Evolutionary conservation across 106 monocot genomes (phyloP), one percentile per base, ranked within the genome.

Genomic region (Chionographis japonica): DNA sequence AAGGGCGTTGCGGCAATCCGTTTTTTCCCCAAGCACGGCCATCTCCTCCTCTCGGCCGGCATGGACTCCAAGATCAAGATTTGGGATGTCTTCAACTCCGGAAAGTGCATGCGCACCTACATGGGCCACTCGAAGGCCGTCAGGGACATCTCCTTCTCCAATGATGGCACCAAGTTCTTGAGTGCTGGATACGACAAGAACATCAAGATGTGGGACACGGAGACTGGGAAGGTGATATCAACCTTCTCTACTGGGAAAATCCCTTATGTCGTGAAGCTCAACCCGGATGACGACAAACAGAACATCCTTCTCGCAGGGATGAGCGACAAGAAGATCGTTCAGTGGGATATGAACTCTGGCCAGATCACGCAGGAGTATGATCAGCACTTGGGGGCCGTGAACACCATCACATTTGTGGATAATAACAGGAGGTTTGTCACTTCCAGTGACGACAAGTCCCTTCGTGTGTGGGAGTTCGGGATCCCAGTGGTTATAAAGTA

Each of bases 101-200:
- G 87, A 6, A 92, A 89, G 55, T 98, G 97, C 61, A 98, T 98
- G 97, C 78, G 97, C 51, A 98, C 97, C 13, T 98, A 98, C 64
- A 98, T 98, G 97, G 97, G 97, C n/a, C 97, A 98, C 59, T 84
- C 97, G 4, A 92, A 98, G 80, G 97, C 92, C 0, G 97, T 98
- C 0, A 63, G 97, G 0, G 97, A 97, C 62, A 83, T 97, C 38
- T 89, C 92, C 35, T 97, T 97, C 72, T 92, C 92, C 52, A 92
- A 92, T 41, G 97, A 92, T 59, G 97, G 97, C 15, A 63, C 83
- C 2, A 86, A 84, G 79, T 97, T 97, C 65, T 79, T 97, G 84
- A 92, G 92, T 62, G 86, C 92, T 2, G 86, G 97, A 13, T 97
- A 97, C 66, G 97, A 97, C 68, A 92, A 89, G 72, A 85, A 92